Base-by-base conservation (phyloP, 805 yeast species). In the Hanseniaspora jakobsenii region DNA sequence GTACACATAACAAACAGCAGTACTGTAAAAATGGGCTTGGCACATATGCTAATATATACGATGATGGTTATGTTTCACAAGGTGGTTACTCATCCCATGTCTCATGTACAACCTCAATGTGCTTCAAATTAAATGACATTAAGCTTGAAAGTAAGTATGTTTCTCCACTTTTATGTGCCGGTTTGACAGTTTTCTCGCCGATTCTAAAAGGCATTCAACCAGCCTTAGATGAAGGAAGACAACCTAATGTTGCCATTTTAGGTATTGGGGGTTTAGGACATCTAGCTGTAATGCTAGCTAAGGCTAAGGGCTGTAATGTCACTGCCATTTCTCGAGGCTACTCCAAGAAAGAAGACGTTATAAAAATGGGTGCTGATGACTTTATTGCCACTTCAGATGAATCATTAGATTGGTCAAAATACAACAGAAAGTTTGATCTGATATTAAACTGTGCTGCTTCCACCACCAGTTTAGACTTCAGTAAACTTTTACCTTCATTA, bases 141-240 rank as follows among this genome's bases (percentile, higher is more conserved):
- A 55, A 44, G 13, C 52, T 73, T 47, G 61, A 55, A n/a, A 56
- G 70, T 6, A 59, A 55, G 26, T 56, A 55, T 32, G 75, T 66
- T 35, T 77, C 77, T 18, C 77, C 78, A 23, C 58, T 73, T 60
- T 56, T 73, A 54, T 73, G 78, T 59, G 78, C 74, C 48, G 78
- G 77, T 38, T 61, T 72, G 47, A 73, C 77, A 6, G 72, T 67
- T 14, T 73, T 61, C 52, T 69, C 73, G 23, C 78, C 78, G 19
- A 57, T 72, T 31, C 32, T 49, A 40, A 49, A 51, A 35, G 51
- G 49, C 39, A 47, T 60, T 37, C 43, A 55, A 7, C 53, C 53
- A 4, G 51, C 57, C n/a, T 16, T 23, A 24, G 36, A 28, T 1
- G 63, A 63, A 44, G 55, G 61, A 45, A 55, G 56, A 32, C 65